Evolutionary conservation across 306 rosid genomes (phyloP).

Genomic region (Fagus crenata): DNA sequence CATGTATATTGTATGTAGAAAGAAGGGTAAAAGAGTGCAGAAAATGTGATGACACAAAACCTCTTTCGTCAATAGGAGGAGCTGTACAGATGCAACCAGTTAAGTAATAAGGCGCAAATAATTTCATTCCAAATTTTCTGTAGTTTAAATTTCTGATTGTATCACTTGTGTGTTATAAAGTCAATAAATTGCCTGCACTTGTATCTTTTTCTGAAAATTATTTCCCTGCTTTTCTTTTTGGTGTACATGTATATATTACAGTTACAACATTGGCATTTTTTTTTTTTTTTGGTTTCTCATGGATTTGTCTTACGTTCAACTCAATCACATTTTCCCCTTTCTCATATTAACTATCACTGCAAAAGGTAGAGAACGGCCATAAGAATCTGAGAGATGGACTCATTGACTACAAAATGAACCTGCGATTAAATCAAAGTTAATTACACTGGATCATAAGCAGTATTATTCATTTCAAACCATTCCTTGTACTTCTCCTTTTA

Average conservation of each 20-base stretch:
- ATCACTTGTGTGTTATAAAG: not conserved
- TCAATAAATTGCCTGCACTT: not conserved
- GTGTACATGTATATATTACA: not conserved
- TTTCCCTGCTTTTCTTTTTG: not conserved
- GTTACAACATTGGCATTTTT: not conserved
- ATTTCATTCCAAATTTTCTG: constrained; percentile 2
- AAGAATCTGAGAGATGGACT: too few species aligned
- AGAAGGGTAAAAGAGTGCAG: constrained; percentile 8
- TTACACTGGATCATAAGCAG: too few species aligned
- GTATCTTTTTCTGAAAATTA: not conserved
- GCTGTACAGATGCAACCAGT: constrained; percentile 38
- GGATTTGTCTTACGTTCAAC: too few species aligned
- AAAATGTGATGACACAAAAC: constrained; percentile 10
- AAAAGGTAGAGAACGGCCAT: too few species aligned
- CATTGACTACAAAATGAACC: too few species aligned
- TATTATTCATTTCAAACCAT: too few species aligned
- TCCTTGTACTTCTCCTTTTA: too few species aligned
- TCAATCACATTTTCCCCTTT: too few species aligned
- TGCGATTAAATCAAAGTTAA: too few species aligned
- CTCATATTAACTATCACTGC: too few species aligned
- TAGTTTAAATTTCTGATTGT: not conserved
- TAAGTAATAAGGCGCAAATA: not conserved
- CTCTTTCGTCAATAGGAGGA: constrained; percentile 17
- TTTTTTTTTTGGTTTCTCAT: not conserved
- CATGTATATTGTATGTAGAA: constrained; percentile 17